Evolutionary conservation across 768 basidiomycete genomes (phyloP), one percentile per base, ranked within the genome.

Genomic region (Russula abietina): DNA sequence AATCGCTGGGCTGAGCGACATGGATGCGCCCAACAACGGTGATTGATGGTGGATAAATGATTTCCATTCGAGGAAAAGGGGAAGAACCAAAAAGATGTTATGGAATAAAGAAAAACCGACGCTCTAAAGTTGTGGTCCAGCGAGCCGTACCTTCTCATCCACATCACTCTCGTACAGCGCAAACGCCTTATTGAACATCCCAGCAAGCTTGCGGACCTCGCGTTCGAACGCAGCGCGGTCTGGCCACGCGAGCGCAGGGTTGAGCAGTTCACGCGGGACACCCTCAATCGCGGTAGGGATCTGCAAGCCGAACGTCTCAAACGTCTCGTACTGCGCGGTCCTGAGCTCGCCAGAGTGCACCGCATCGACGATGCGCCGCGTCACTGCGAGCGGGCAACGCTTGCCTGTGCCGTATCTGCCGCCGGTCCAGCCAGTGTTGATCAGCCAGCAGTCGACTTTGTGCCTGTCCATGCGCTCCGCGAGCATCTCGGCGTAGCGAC

Each of bases 401-500:
- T 90, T 91, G 69, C 95, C 96, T 17, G 79, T 78, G 53, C 96
- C 96, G 74, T 85, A 99, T 75, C 92, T 93, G 74, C 96, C 96
- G 60, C 91, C 88, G 57, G 91, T 89, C 92, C 92, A 95, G 65
- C 91, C 96, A 3, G 96, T 99, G 87, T 99, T 98, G 84, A 99
- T 90, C 72, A 98, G 82, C 93, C 93, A 99, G 80, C 95, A 97
- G 75, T 93, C 76, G 69, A 94, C 93, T 59, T 91, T 82, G 79
- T 90, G 81, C 75, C 86, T 83, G 61, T 86, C 76, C 95, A 99
- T 98, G 70, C 90, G 86, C 68, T 92, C 88, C 0, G 96, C 93
- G 68, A 99, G 81, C 97, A 99, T 99, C 75, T 88, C 82, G 46
- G 97, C 96, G 75, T 99, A 99, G 65, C 94, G 89, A 39, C 90